Base-by-base conservation (phyloP, 2,329 filamentous ascomycete species). In the Ophiostoma quercus region DNA sequence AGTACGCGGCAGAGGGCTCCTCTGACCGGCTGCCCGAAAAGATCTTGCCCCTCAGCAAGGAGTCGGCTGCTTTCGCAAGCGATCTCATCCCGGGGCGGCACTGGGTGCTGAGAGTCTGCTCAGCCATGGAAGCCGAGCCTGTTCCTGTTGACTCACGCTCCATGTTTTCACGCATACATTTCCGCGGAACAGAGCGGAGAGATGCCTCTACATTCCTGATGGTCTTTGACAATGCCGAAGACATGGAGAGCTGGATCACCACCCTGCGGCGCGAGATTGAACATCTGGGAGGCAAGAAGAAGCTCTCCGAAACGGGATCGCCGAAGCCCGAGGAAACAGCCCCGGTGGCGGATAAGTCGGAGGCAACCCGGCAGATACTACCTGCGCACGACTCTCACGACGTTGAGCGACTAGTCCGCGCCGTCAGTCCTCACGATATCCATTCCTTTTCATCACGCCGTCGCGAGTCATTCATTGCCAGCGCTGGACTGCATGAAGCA, bases 71-170 rank as follows among this genome's bases (percentile, higher is more conserved):
- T 5, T 94, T 92, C 77, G 92, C 89, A 1, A 92, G 88, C 74
- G 92, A 95, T 76, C 82, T 90, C 16, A 92, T 94, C 69, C 90
- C 91, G 2, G 92, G 92, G 6, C 87, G 87, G 71, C 91, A 93
- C 75, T 94, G 90, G 87, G 92, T 94, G 6, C 78, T 94, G 16
- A 91, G 92, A 74, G 86, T 94, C 29, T 89, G 88, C 2, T 89
- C 91, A 47, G 81, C 83, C 9, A 87, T 88, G 70, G 34, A 39
- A 3, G 34, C 22, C 2, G 87, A 88, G 67, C 85, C 90, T 0
- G 76, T 83, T 16, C 75, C 81, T 2, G 74, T 81, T 2, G 84
- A 87, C 51, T 81, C 85, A 2, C 85, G 85, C 67, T 90, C 89
- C 1, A 78, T 92, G 2, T 82, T 92, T 41, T 87, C 89, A 1